Evolutionary conservation across 2,329 filamentous ascomycete species (phyloP), one percentile per base, ranked within the genome.

Genomic region (Sordariomycetes sp.): DNA sequence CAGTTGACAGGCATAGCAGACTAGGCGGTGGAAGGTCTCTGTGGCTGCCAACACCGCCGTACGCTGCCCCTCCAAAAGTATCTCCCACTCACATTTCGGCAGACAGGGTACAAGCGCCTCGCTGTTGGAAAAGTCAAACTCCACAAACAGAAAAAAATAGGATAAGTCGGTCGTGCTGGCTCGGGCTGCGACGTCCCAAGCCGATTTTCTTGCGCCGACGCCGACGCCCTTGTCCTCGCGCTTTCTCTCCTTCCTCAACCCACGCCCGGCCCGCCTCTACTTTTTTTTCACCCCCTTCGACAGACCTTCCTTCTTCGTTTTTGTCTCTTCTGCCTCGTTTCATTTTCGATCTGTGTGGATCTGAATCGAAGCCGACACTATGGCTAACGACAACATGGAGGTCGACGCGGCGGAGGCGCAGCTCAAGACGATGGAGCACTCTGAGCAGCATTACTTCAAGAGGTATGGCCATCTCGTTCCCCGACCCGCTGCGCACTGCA

Each of bases 401-500:
- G 75, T 84, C 60, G 81, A 82, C 68, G 70, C 75, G 64, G 82
- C 81, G 54, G 82, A 86, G 76, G 71, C 80, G 70, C 77, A 78
- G 73, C 80, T 89, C 73, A 85, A 86, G 70, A 72, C 77, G 66
- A 86, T 96, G 82, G 88, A 89, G 71, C 92, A 96, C 77, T 94
- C 92, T 63, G 94, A 99, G 80, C 91, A 95, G 74, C 94, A 97
- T 75, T 99, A 97, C 80, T 97, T 97, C 79, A 97, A 97, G 78
- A 96, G 91, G 92, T 95, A 32, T 61, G 62, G 66, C 71, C 60
- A 48, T 16, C 16, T 22, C n/a, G 4, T 50, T 35, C 28, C 37
- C 18, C 18, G 40, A n/a, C 18, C 40, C 40, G 40, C 40, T 32
- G 40, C 18, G 11, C 18, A n/a, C 14, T n/a, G 18, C 18, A 2